Evolutionary conservation across 768 basidiomycete species (phyloP).

Genomic region (Russula dissimulans): DNA sequence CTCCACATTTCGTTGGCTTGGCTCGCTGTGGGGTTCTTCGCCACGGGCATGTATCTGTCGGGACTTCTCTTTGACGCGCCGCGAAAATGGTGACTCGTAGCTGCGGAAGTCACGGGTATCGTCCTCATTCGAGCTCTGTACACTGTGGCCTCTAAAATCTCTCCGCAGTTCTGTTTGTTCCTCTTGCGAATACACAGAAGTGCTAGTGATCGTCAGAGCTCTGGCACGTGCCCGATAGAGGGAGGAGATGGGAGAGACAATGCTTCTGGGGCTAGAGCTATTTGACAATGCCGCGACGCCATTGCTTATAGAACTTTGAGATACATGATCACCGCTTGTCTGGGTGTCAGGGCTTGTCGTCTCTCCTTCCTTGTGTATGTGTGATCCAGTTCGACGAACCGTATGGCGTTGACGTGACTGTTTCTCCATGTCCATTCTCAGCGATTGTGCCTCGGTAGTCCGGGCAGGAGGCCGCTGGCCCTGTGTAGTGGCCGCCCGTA

Average conservation of each 20-base stretch:
- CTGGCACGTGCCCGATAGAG: not conserved
- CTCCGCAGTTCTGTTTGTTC: not conserved
- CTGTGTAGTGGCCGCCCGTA: not conserved
- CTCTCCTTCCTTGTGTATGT: not conserved
- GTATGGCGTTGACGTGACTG: not conserved
- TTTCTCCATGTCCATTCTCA: not conserved
- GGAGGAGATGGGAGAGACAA: not conserved
- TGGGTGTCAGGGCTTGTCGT: not conserved
- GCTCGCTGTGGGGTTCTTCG: not conserved
- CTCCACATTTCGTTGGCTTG: not conserved
- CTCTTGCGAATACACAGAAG: not conserved
- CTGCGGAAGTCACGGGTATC: conserved; percentile 8
- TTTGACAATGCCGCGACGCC: not conserved
- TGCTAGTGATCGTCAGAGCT: not conserved
- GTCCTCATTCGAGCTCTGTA: not conserved
- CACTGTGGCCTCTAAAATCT: not conserved
- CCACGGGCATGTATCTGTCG: not conserved
- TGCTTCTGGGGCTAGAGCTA: not conserved
- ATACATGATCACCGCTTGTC: not conserved
- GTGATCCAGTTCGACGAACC: not conserved
- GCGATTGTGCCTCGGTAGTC: not conserved
- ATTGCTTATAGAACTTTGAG: not conserved
- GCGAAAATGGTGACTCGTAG: conserved; percentile 33
- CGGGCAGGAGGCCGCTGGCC: not conserved
- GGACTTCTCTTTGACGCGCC: conserved; percentile 37